A percentile compares a stretch with the other conserved stretches of the same genome.
Conservation (phyloP, 2,329 filamentous ascomycete genomes). For the Coccinonectria pachysandricola region DNA sequence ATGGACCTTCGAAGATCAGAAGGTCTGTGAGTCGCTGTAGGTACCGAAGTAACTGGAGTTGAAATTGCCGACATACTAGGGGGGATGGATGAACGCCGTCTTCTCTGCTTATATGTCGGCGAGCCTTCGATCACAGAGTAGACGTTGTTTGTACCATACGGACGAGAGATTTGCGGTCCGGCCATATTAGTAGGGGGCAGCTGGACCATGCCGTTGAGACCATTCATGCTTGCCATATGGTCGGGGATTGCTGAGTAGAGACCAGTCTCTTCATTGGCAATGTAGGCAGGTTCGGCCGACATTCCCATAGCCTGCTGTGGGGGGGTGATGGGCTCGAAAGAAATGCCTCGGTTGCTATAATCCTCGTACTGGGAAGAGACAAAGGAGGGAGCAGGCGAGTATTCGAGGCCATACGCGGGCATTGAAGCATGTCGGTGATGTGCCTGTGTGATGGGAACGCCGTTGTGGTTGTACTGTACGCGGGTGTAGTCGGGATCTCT, state of each 20-base stretch:
- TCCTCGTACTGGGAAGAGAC: slow-evolving; percentile 98
- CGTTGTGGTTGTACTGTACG: slow-evolving; percentile 85
- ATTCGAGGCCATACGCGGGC: slow-evolving; percentile 89
- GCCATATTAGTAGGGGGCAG: slow-evolving; percentile 77
- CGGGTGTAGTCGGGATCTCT: slow-evolving; percentile 76
- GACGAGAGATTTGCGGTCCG: slow-evolving; percentile 67
- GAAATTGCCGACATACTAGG: slow-evolving; percentile 62
- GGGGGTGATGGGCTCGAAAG: slow-evolving; percentile 92
- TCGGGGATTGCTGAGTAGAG: slow-evolving; percentile 93
- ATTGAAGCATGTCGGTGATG: slow-evolving; percentile 97
- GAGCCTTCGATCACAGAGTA: slow-evolving; percentile 97
- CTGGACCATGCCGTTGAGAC: slow-evolving; percentile 82
- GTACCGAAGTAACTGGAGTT: slow-evolving; percentile 54
- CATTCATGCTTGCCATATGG: slow-evolving; percentile 59
- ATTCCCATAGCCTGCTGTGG: slow-evolving; percentile 81
- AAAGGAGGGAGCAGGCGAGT: slow-evolving; percentile 94
- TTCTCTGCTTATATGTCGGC: slow-evolving; percentile 95
- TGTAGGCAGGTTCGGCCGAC: slow-evolving; percentile 84
- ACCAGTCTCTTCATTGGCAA: slow-evolving; percentile 94
- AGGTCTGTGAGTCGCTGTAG: slow-evolving; percentile 58
- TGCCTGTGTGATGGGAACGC: slow-evolving; percentile 68
- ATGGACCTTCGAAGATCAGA: slow-evolving; percentile 88
- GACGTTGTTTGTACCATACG: slow-evolving; percentile 65
- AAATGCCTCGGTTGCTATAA: slow-evolving; percentile 92
- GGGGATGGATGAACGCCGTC: slow-evolving; percentile 86